phyloP scores from a whole-genome alignment of 805 yeast species.

The Ogataea nakhonphanomensis region DNA sequence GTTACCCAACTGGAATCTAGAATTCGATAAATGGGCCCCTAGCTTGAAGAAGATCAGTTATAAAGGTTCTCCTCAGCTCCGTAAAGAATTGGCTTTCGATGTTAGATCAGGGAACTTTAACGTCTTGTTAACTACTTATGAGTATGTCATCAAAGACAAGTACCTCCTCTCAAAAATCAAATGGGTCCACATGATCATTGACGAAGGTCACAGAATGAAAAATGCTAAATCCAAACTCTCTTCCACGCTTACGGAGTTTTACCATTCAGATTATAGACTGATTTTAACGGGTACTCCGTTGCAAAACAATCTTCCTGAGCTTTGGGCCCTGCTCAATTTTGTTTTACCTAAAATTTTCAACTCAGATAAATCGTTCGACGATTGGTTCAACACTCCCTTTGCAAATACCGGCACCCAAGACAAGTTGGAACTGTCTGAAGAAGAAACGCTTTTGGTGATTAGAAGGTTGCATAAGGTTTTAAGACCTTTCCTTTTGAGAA shows the following conservation, averaged over 20 bases:
- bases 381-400: conserved; percentile 88
- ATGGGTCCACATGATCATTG: conserved; percentile 86
- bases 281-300: conserved; percentile 87
- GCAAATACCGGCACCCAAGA: conserved; percentile 83
- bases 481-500: conserved; percentile 78
- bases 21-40: conserved; percentile 91
- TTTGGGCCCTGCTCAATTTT: conserved; percentile 81
- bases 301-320: conserved; percentile 79
- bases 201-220: conserved; percentile 89
- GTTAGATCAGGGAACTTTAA: conserved; percentile 69
- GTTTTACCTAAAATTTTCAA: conserved; percentile 82
- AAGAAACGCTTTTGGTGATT: conserved; percentile 77
- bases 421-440: conserved; percentile 76
- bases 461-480: conserved; percentile 83
- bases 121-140: conserved; percentile 76
- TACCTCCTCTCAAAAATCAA: conserved; percentile 63
- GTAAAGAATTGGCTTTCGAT: conserved; percentile 62
- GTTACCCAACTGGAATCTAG: conserved; percentile 80
- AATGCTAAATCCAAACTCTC: conserved; percentile 74
- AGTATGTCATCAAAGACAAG: conserved; percentile 75
- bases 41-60: conserved; percentile 63
- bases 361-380: conserved; percentile 82
- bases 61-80: conserved; percentile 72
- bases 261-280: conserved; percentile 71
- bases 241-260: conserved; percentile 63